phyloP scores from a whole-genome alignment of 805 yeast genomes.

The Pichia insulana region DNA sequence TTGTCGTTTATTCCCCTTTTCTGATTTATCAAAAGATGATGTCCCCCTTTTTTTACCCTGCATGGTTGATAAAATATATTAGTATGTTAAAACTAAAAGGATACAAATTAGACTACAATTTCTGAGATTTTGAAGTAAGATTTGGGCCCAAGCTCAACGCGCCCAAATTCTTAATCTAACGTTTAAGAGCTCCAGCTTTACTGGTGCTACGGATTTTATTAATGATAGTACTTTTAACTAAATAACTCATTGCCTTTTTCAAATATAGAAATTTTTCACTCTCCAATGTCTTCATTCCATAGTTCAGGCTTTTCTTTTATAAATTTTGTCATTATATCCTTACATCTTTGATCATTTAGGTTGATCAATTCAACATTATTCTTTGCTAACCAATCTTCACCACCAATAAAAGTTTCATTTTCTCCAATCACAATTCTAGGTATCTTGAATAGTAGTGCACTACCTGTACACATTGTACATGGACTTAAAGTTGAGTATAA shows the following conservation, averaged over 20 bases:
- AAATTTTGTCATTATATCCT: constrained; percentile 66
- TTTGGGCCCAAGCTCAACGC: too few species aligned
- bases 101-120: too few species aligned
- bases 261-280: too few species aligned
- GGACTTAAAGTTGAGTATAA: constrained; percentile 91
- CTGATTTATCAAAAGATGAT: background rate
- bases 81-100: too few species aligned
- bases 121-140: too few species aligned
- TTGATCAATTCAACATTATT: constrained; percentile 70
- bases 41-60: background rate
- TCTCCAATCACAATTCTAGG: constrained; percentile 86
- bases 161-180: too few species aligned
- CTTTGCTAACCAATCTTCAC: constrained; percentile 59
- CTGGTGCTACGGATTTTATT: too few species aligned
- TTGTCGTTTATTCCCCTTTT: constrained; percentile 5
- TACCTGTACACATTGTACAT: constrained; percentile 93
- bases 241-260: too few species aligned
- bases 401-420: constrained; percentile 74
- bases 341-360: constrained; percentile 51
- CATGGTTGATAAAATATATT: too few species aligned
- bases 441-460: constrained; percentile 81
- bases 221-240: too few species aligned
- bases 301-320: constrained; percentile 69
- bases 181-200: too few species aligned
- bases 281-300: constrained; percentile 80